These are phyloP conservation scores for Sherardia arvensis DNA, from an alignment of 257 asterid species.

Conservation along the genomic window DNA sequence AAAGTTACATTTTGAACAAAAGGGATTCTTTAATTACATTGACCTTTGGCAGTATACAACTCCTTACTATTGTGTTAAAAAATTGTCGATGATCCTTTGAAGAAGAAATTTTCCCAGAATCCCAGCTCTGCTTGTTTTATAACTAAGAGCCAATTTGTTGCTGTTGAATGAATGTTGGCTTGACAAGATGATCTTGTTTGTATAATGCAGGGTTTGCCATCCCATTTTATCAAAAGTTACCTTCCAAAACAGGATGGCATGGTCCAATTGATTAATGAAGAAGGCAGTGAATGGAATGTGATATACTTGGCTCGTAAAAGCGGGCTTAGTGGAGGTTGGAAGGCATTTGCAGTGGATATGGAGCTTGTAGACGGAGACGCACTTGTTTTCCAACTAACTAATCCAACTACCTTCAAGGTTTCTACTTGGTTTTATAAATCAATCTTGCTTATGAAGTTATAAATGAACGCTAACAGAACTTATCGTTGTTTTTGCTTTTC, in stretches of 20 bases:
- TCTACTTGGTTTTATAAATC: neutral
- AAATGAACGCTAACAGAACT: neutral
- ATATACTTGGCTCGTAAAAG: conserved; percentile 53
- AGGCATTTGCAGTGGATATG: conserved; percentile 69
- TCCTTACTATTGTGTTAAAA: too few relatives aligned
- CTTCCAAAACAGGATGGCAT: conserved; percentile 56
- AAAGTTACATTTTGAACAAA: too few relatives aligned
- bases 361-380: conserved; percentile 83
- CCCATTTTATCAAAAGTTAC: conserved; percentile 44
- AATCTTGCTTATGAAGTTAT: neutral
- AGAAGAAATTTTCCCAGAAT: too few relatives aligned
- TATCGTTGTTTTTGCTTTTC: neutral
- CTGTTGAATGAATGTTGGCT: neutral
- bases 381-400: conserved; percentile 51
- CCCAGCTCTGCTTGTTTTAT: too few relatives aligned
- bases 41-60: too few relatives aligned
- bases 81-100: too few relatives aligned
- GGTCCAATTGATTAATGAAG: conserved; percentile 51
- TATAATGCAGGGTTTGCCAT: conserved; percentile 62
- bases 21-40: too few relatives aligned
- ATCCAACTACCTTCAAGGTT: conserved; percentile 59
- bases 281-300: conserved; percentile 62
- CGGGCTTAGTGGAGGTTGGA: conserved; percentile 97
- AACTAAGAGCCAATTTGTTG: too few relatives aligned
- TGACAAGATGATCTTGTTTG: neutral